phyloP scores from a whole-genome alignment of 2,329 filamentous ascomycete species.

The Aaosphaeria arxii region DNA sequence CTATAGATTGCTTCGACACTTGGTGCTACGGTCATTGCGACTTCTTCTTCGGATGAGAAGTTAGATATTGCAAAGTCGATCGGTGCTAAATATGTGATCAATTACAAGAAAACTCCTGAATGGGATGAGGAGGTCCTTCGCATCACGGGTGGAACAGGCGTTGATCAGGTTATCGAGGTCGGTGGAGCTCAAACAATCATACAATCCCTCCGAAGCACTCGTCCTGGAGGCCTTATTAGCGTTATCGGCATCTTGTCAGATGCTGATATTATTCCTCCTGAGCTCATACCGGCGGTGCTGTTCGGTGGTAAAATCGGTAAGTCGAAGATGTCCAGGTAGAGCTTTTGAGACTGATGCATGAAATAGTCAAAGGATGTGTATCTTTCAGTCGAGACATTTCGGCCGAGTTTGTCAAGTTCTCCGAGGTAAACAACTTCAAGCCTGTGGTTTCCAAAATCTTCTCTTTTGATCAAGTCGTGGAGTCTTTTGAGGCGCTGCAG shows the following conservation, averaged over 20 bases:
- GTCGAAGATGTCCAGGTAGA: neutral
- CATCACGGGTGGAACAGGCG: conserved; percentile 43
- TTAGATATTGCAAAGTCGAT: conserved; percentile 36
- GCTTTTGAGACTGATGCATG: neutral
- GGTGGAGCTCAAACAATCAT: conserved; percentile 39
- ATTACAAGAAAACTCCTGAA: conserved; percentile 46
- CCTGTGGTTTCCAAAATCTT: conserved; percentile 17
- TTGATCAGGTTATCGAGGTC: conserved; percentile 40
- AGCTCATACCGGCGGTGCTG: conserved; percentile 1
- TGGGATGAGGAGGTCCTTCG: conserved; percentile 47
- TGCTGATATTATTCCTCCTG: neutral
- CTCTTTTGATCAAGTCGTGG: conserved; percentile 9
- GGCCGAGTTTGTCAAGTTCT: conserved; percentile 15
- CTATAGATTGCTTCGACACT: conserved; percentile 43
- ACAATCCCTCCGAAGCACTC: neutral
- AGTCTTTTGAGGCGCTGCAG: conserved; percentile 9
- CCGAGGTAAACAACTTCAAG: conserved; percentile 15
- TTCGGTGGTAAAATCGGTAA: conserved; percentile 3
- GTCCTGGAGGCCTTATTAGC: conserved; percentile 1
- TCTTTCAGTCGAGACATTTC: conserved; percentile 14
- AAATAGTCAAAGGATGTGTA: conserved; percentile 18
- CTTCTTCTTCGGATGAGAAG: conserved; percentile 51
- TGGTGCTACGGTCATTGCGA: conserved; percentile 47
- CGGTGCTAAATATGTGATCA: conserved; percentile 48
- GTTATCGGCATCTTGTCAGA: conserved; percentile 3